A percentile compares a stretch with the other conserved stretches of the same genome.
phyloP scores from a whole-genome alignment of 768 basidiomycete species.

The Trametes cubensis region DNA sequence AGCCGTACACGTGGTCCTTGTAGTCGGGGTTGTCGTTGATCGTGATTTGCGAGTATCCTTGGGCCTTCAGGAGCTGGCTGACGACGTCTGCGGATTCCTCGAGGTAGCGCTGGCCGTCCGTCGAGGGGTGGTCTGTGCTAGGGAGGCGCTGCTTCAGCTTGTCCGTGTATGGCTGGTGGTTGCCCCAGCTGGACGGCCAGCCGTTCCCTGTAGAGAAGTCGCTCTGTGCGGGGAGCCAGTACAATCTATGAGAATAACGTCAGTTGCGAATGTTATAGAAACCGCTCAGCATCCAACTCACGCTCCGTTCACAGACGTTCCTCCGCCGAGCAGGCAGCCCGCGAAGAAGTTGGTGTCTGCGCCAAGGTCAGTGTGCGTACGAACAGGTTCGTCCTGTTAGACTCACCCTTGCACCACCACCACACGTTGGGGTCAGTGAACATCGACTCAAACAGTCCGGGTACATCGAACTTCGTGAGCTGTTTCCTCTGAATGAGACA shows the following conservation, averaged over 20 bases:
- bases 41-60: slow-evolving; percentile 54
- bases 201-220: slow-evolving; percentile 55
- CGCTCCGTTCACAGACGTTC: slow-evolving; percentile 66
- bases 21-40: slow-evolving; percentile 59
- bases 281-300: slow-evolving; percentile 33
- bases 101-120: slow-evolving; percentile 60
- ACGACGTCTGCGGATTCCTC: slow-evolving; percentile 52
- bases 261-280: not conserved
- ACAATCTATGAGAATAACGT: slow-evolving; percentile 37
- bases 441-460: slow-evolving; percentile 67
- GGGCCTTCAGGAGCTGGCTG: slow-evolving; percentile 44
- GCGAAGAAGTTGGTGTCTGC: slow-evolving; percentile 66
- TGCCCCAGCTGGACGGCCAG: slow-evolving; percentile 58
- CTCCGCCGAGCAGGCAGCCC: slow-evolving; percentile 65
- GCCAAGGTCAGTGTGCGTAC: slow-evolving; percentile 36
- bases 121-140: slow-evolving; percentile 58
- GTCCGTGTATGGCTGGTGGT: slow-evolving; percentile 52
- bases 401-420: slow-evolving; percentile 66
- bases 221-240: slow-evolving; percentile 54
- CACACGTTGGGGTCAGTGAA: slow-evolving; percentile 58
- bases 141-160: slow-evolving; percentile 55
- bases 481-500: slow-evolving; percentile 27
- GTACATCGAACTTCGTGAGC: slow-evolving; percentile 69
- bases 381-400: not conserved
- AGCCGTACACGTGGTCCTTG: slow-evolving; percentile 65